A percentile compares a stretch with the other conserved stretches of the same genome.
Conservation (phyloP, 441 rosid genomes). For the Viola pubescens region DNA sequence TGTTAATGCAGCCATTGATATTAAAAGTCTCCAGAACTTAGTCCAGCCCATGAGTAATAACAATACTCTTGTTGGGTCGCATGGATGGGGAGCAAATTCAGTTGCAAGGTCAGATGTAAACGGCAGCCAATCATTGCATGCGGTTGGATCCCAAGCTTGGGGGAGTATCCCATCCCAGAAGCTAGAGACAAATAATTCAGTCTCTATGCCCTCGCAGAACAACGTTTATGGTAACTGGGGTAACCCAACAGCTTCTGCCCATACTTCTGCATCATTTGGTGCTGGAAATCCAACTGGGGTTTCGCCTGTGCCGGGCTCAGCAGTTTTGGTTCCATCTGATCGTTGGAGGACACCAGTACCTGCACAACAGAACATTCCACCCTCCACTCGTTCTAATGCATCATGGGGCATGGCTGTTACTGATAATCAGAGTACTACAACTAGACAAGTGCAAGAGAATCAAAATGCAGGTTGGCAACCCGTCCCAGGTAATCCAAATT, state of each 20-base stretch:
- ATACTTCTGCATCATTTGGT: conserved; percentile 31
- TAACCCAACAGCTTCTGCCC: conserved; percentile 31
- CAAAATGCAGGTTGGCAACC: conserved; percentile 45
- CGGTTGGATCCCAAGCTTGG: conserved; percentile 42
- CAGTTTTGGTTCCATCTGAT: conserved; percentile 35
- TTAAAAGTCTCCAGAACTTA: conserved; percentile 39
- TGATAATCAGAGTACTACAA: conserved; percentile 28
- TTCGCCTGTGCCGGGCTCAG: conserved; percentile 33
- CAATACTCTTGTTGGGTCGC: conserved; percentile 31
- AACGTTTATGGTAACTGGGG: conserved; percentile 46
- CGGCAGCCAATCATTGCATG: conserved; percentile 32
- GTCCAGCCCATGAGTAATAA: conserved; percentile 31
- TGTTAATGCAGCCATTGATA: conserved; percentile 23
- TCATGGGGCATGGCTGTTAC: conserved; percentile 42
- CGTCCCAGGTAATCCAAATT: conserved; percentile 39
- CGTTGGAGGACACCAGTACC: conserved; percentile 55
- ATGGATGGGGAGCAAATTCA: conserved; percentile 35
- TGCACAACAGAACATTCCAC: conserved; percentile 43
- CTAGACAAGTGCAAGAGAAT: conserved; percentile 31
- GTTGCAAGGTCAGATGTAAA: conserved; percentile 32
- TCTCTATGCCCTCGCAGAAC: conserved; percentile 27
- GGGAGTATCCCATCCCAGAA: conserved; percentile 38
- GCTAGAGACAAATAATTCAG: conserved; percentile 27
- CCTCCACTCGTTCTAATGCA: conserved; percentile 27
- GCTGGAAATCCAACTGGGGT: conserved; percentile 29